Base-by-base conservation (phyloP, 306 rosid genomes). In the Trifolium pratense region DNA sequence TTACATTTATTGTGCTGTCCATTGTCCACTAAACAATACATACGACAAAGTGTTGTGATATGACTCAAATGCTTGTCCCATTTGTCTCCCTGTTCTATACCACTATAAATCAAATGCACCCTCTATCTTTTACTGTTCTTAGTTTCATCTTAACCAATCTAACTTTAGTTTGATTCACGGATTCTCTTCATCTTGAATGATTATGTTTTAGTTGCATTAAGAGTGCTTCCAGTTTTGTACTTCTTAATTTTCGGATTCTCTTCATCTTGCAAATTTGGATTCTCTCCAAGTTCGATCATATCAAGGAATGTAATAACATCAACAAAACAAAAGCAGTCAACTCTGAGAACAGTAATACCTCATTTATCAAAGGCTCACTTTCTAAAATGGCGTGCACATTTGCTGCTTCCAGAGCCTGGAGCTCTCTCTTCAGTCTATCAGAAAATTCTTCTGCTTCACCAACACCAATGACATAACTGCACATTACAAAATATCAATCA, bases 391-490 rank as follows among this genome's bases (percentile, higher is more conserved):
- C 95, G 78, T 95, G 99, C 76, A 95, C 99, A 59, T 95, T 95
- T 75, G 97, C 97, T 68, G 99, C 97, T 88, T 95, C 99, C 79
- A 91, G 80, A 84, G 97, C 99, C 68, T 84, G 93, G 79, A 95
- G 93, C 85, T 95, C 97, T 84, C 96, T 82, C 84, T 91, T 95
- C 87, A 95, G 77, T 85, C 99, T 88, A 86, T 91, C 99, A 63
- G 97, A 91, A 87, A 95, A 95, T 76, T 84, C 97, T 74, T 91
- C 97, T 39, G 99, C 97, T 84, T 95, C 99, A 64, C 99, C 99
- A 84, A 87, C 82, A 49, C 99, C 97, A 88, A 90, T 88, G 63
- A 91, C 99, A 73, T 91, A 95, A 75, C 97, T 95, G 96, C 89
- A 82, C 26, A 62, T 45, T 64, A 2, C 29, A 56, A 36, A 80